These are phyloP conservation scores for Fusarium solani-melongenae DNA, from an alignment of 2,329 filamentous ascomycete genomes.

Conservation along the genomic window DNA sequence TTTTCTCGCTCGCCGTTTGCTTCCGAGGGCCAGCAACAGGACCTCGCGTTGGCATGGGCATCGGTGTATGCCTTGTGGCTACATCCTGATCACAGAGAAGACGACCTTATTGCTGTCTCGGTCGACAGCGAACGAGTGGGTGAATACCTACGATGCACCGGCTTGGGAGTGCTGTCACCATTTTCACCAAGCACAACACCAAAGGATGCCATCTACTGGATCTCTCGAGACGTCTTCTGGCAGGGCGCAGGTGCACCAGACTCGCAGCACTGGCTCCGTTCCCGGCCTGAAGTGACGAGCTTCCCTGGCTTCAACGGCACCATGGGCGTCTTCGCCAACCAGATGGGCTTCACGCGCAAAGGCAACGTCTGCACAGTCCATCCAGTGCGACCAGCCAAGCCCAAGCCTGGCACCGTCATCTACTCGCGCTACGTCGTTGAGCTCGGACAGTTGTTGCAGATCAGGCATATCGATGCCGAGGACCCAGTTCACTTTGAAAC, in stretches of 20 bases:
- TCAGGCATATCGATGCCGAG: constrained; percentile 40
- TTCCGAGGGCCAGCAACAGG: neutral
- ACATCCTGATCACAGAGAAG: constrained; percentile 12
- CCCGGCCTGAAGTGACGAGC: constrained; percentile 36
- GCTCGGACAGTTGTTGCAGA: constrained; percentile 36
- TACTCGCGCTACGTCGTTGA: constrained; percentile 44
- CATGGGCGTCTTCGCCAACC: constrained; percentile 37
- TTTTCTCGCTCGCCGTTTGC: neutral
- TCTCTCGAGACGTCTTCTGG: constrained; percentile 39
- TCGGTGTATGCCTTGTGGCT: constrained; percentile 26
- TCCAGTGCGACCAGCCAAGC: constrained; percentile 42
- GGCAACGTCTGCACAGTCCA: constrained; percentile 45
- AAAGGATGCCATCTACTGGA: constrained; percentile 29
- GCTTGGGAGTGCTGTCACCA: constrained; percentile 13
- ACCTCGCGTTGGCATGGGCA: constrained; percentile 12
- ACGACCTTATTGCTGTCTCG: constrained; percentile 15
- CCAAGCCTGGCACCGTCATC: constrained; percentile 36
- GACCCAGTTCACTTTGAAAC: constrained; percentile 40
- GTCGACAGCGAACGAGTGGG: constrained; percentile 11
- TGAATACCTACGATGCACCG: constrained; percentile 18
- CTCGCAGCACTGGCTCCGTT: constrained; percentile 38
- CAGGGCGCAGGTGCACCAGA: constrained; percentile 43
- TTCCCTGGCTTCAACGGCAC: constrained; percentile 42
- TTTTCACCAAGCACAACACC: neutral
- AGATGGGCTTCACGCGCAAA: constrained; percentile 41